A percentile compares a stretch with the other conserved stretches of the same genome.
phyloP scores from a whole-genome alignment of 169 alveolate species.

The Sarcocystis neurona region DNA sequence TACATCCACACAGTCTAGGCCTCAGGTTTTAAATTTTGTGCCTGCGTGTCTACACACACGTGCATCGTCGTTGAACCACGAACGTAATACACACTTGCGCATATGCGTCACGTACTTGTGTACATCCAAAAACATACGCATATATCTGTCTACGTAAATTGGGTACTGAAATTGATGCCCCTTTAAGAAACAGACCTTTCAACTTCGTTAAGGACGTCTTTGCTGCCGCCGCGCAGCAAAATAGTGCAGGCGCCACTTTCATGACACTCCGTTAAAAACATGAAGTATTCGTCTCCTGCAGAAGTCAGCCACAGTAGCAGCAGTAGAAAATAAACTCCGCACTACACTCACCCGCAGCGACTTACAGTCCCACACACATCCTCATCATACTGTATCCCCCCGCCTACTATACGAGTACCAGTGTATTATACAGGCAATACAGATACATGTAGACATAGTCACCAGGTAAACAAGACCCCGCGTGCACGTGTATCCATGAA shows the following conservation, averaged over 20 bases:
- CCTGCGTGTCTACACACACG: no score
- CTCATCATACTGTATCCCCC: not conserved
- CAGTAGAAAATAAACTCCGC: not conserved
- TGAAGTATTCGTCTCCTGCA: slow-evolving; percentile 85
- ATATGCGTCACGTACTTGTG: no score
- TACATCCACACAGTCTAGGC: not conserved
- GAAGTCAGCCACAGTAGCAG: not conserved
- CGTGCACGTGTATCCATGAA: no score
- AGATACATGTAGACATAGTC: not conserved
- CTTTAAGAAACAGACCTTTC: slow-evolving; percentile 78
- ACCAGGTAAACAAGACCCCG: no score
- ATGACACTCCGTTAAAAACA: slow-evolving; percentile 86
- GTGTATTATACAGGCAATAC: not conserved
- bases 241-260: slow-evolving; percentile 98
- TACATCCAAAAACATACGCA: no score
- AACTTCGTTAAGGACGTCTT: slow-evolving; percentile 97
- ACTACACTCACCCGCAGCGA: not conserved
- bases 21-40: no score
- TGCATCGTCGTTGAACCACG: no score
- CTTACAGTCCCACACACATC: not conserved
- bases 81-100: not conserved
- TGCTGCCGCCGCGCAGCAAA: slow-evolving; percentile 97
- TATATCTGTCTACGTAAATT: no score
- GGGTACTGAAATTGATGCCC: no score
- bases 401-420: not conserved